Evolutionary conservation across 305 asterid genomes (phyloP).

Genomic region (Solanum hybrid): DNA sequence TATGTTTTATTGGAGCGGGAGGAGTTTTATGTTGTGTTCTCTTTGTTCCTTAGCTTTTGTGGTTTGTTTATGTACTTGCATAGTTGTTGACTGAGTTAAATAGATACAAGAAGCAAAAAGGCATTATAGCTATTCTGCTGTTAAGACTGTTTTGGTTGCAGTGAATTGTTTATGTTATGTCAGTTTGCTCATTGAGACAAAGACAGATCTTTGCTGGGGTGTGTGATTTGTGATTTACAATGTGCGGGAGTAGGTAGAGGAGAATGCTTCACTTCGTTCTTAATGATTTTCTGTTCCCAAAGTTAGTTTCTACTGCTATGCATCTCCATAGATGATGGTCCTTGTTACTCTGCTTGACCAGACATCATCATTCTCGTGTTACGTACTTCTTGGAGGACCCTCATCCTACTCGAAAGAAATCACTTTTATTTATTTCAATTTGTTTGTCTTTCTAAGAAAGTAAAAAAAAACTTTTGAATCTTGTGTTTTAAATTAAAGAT

Average conservation of each 20-base stretch:
- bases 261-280: constrained; percentile 18
- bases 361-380: constrained; percentile 24
- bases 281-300: constrained; percentile 29
- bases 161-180: constrained; percentile 46
- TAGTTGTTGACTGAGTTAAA: constrained; percentile 3
- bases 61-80: background rate
- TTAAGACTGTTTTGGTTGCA: constrained; percentile 52
- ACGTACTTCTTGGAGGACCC: constrained; percentile 8
- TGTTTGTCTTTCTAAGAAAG: background rate
- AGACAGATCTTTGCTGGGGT: constrained; percentile 44
- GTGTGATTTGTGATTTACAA: constrained; percentile 53
- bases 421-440: background rate
- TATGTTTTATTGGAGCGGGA: background rate
- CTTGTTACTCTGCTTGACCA: constrained; percentile 18
- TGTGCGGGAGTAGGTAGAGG: constrained; percentile 9
- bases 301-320: constrained; percentile 23
- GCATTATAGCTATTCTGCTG: constrained; percentile 10
- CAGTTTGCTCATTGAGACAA: constrained; percentile 35
- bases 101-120: constrained; percentile 15
- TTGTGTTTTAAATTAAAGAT: background rate
- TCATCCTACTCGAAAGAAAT: constrained; percentile 5
- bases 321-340: constrained; percentile 46
- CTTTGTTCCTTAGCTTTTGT: background rate
- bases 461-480: background rate
- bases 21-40: background rate